Evolutionary conservation across 495 filamentous ascomycete genomes (phyloP), one percentile per base, ranked within the genome.

Genomic region (Tuber borchii): DNA sequence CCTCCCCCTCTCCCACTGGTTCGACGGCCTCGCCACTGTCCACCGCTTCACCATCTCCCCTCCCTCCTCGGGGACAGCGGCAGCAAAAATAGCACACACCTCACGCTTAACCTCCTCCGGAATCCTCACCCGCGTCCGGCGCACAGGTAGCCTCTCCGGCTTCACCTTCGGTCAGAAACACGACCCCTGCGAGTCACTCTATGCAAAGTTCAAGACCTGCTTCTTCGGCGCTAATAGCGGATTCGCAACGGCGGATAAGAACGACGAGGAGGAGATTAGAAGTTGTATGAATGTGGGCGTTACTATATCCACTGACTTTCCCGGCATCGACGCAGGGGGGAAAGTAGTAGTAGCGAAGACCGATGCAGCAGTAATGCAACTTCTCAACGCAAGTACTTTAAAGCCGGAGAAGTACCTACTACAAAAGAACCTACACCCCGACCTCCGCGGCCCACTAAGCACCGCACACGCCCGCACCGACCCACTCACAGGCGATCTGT

Each of bases 391-490:
- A 2, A 83, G 87, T 46, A 92, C 91, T 1, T 83, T 94, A 8
- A 90, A 93, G 80, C 91, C 92, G 0, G 84, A 92, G 65, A 86
- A 86, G 5, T 79, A 90, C 2, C 86, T 88, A 0, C 79, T 79
- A 8, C 91, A 93, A 80, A 71, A 75, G 4, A 76, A 73, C 2
- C 84, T 93, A 10, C 90, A 94, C 77, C 90, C 91, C 0, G 85
- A 86, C 4, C 84, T 94, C 20, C 87, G 85, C 22, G 92, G 92
- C 0, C 87, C 85, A 0, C 76, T 91, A 1, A 86, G 88, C 12
- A 88, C 87, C n/a, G 87, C 92, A 1, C 92, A 94, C 82, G 87
- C 90, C 7, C 88, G 89, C 34, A 85, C 86, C 0, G 90, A 93
- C 78, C 91, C 90, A 0, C 79, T 85, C 0, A 93, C 90, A 0